phyloP scores from a whole-genome alignment of 2,329 filamentous ascomycete genomes.

The Calonectria pseudoreteaudii region DNA sequence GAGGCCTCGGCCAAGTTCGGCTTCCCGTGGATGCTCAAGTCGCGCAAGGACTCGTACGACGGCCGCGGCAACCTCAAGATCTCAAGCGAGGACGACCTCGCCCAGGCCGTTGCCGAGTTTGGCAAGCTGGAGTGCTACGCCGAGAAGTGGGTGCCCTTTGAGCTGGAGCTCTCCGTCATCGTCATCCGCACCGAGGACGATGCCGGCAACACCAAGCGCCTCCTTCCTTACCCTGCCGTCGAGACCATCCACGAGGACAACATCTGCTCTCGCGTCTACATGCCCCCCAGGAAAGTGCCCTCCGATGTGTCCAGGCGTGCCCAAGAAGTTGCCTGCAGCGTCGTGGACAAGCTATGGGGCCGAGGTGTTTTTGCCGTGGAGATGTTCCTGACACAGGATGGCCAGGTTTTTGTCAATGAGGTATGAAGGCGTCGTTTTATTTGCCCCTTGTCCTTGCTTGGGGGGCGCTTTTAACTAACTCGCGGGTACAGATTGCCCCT shows the following conservation, averaged over 20 bases:
- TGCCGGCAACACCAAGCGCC: constrained; percentile 58
- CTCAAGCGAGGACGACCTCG: constrained; percentile 57
- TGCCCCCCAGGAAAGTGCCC: constrained; percentile 80
- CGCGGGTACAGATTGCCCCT: constrained; percentile 47
- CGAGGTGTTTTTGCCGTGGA: constrained; percentile 97
- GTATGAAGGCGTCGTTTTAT: background rate
- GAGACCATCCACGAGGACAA: constrained; percentile 97
- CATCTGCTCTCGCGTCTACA: constrained; percentile 93
- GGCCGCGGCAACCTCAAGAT: constrained; percentile 78
- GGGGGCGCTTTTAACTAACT: background rate
- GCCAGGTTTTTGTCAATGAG: constrained; percentile 49
- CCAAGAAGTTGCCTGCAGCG: constrained; percentile 81
- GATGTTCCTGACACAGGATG: constrained; percentile 87
- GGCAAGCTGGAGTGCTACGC: constrained; percentile 82
- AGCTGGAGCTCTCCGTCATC: constrained; percentile 91
- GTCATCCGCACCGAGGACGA: constrained; percentile 88
- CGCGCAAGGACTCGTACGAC: constrained; percentile 90
- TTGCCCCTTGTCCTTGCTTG: no score
- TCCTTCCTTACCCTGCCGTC: constrained; percentile 85
- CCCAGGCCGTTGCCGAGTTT: constrained; percentile 76
- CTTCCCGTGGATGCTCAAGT: constrained; percentile 93
- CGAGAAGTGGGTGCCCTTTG: constrained; percentile 89
- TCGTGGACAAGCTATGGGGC: constrained; percentile 84
- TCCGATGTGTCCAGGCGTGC: constrained; percentile 72
- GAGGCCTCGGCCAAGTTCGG: constrained; percentile 74